Percentiles rank a stretch among this genome's conserved stretches.
Evolutionary conservation across 2,329 filamentous ascomycete species (phyloP).

Genomic region (Aspergillus sp.): DNA sequence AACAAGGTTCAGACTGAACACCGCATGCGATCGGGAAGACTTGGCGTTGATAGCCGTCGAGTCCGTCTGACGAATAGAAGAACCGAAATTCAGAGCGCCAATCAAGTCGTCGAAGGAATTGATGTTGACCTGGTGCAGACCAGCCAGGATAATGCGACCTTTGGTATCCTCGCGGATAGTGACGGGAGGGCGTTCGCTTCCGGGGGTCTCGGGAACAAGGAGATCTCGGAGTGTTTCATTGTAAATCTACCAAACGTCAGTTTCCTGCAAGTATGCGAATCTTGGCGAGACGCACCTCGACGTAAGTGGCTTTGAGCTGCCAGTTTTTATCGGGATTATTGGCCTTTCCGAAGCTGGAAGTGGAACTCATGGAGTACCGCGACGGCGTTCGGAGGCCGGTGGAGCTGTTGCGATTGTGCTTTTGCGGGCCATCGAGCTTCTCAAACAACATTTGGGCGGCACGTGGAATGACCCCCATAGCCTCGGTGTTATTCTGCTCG

Average conservation of each 20-base stretch:
- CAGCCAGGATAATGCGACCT: slow-evolving; percentile 88
- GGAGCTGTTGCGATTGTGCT: slow-evolving; percentile 57
- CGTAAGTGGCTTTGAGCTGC: slow-evolving; percentile 89
- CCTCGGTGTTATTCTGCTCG: slow-evolving; percentile 63
- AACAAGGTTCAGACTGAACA: slow-evolving; percentile 90
- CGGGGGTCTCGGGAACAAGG: slow-evolving; percentile 67
- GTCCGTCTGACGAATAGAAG: slow-evolving; percentile 90
- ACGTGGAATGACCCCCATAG: slow-evolving; percentile 95
- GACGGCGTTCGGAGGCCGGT: slow-evolving; percentile 74
- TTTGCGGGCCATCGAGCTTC: slow-evolving; percentile 59
- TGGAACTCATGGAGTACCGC: slow-evolving; percentile 61
- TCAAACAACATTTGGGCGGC: slow-evolving; percentile 84
- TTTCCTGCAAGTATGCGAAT: not conserved
- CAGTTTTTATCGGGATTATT: slow-evolving; percentile 62
- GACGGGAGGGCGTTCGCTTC: slow-evolving; percentile 68
- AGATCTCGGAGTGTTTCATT: slow-evolving; percentile 93
- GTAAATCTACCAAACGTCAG: slow-evolving; percentile 62
- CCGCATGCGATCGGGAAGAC: slow-evolving; percentile 93
- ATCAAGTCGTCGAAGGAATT: slow-evolving; percentile 89
- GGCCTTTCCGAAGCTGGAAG: slow-evolving; percentile 42
- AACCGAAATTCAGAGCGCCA: slow-evolving; percentile 83
- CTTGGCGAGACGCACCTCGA: slow-evolving; percentile 50
- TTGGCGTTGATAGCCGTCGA: slow-evolving; percentile 96
- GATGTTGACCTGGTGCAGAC: slow-evolving; percentile 78
- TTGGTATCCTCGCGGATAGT: slow-evolving; percentile 90